Conservation (phyloP, 768 basidiomycete species). For the Naganishia randhawae region DNA sequence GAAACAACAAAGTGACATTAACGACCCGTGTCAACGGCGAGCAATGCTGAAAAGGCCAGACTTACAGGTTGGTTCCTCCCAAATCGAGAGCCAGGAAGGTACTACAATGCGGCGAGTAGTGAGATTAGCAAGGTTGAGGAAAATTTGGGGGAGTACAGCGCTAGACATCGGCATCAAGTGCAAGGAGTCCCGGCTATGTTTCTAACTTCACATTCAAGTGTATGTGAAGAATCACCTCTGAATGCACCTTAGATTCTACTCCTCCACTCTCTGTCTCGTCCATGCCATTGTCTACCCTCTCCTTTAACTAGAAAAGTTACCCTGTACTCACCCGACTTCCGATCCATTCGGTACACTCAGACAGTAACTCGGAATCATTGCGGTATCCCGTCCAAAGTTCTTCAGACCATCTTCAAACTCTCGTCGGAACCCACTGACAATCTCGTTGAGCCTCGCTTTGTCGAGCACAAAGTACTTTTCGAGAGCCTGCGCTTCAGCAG, state of each 20-base stretch:
- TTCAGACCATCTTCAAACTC: constrained; percentile 73
- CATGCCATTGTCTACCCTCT: not conserved
- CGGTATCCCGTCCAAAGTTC: constrained; percentile 73
- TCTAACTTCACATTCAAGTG: too few species aligned
- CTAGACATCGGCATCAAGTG: too few species aligned
- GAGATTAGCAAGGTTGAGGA: not conserved
- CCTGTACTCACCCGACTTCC: constrained; percentile 74
- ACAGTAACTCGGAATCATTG: constrained; percentile 97
- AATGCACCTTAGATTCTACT: too few species aligned
- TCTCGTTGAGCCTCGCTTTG: constrained; percentile 61
- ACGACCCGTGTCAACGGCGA: not conserved
- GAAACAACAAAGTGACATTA: not conserved
- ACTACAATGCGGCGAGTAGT: constrained; percentile 52
- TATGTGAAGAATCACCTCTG: too few species aligned
- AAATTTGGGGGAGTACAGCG: too few species aligned
- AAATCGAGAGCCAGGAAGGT: constrained; percentile 95
- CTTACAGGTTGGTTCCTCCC: constrained; percentile 94
- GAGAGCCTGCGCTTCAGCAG: constrained; percentile 59
- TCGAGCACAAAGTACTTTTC: constrained; percentile 69
- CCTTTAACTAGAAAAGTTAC: not conserved
- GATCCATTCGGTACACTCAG: constrained; percentile 91
- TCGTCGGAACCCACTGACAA: constrained; percentile 72
- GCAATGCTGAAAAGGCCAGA: constrained; percentile 25
- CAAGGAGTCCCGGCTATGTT: too few species aligned
- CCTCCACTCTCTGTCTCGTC: not conserved